Evolutionary conservation across 2,329 filamentous ascomycete genomes (phyloP), one percentile per base, ranked within the genome.

Genomic region (Apiospora marii): DNA sequence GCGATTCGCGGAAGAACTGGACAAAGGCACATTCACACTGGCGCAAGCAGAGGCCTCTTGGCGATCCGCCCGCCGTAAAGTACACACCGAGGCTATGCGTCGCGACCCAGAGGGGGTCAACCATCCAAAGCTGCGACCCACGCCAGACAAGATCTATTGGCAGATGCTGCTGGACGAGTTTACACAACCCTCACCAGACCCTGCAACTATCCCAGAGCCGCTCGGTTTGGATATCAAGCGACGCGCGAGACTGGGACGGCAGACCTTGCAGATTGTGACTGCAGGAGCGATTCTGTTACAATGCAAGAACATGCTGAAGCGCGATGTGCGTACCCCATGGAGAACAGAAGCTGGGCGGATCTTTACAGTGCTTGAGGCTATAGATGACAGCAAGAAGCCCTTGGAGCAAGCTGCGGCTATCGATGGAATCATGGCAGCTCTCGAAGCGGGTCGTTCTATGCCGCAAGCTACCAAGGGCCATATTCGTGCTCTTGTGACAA

Each of bases 281-380:
- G 89, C 92, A 4, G 93, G 92, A 1, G 92, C 93, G 0, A 92
- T 96, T 68, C 84, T 95, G 41, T 84, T 96, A 19, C 94, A 94
- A 70, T 92, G 92, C 81, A 96, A 96, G 84, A 96, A 95, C 76
- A 85, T 96, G 10, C 87, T 96, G 44, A 95, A 95, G 82, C 90
- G 94, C 22, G 93, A 96, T 78, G 92, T 94, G 4, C 90, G 94
- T 64, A 89, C 89, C 16, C 90, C 92, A 27, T 96, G 94, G 94
- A 94, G 92, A 81, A 89, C 86, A 34, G 92, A 95, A 81, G 92
- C 93, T 0, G 85, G 86, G 3, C 90, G 93, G n/a, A 89, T 95
- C 75, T 90, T 92, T 84, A 84, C 89, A 1, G 89, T 94, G 0
- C 87, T 95, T 14, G 91, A 92, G 75, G 88, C 85, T 19, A 83